These are phyloP conservation scores for Aspergillus quadrilineatus DNA, from an alignment of 2,329 filamentous ascomycete species.

Conservation along the genomic window DNA sequence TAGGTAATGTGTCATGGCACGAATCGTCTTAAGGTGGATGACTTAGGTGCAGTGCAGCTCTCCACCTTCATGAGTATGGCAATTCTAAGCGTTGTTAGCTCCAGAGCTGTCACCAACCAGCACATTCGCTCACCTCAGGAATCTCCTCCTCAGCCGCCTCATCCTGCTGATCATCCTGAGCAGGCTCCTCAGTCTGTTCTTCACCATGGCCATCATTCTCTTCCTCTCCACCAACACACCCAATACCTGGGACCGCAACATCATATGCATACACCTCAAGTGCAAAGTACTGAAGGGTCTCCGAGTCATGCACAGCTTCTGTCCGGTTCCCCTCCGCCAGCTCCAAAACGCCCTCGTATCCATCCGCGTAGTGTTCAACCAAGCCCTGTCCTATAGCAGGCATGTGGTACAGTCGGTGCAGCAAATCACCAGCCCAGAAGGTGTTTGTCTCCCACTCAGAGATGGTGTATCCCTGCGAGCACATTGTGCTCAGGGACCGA, in stretches of 20 bases:
- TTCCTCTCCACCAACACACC: constrained; percentile 52
- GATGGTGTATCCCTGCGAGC: constrained; percentile 63
- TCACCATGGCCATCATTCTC: constrained; percentile 7
- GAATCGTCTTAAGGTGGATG: too few relatives aligned
- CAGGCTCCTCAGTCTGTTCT: not conserved
- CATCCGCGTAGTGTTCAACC: constrained; percentile 63
- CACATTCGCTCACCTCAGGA: constrained; percentile 27
- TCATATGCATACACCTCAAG: constrained; percentile 65
- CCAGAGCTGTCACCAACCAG: not conserved
- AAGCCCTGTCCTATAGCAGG: constrained; percentile 58
- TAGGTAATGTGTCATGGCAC: too few relatives aligned
- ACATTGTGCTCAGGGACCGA: constrained; percentile 59
- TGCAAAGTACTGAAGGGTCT: constrained; percentile 67
- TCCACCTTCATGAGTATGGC: constrained; percentile 45
- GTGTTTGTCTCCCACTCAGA: constrained; percentile 56
- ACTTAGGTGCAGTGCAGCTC: constrained; percentile 39
- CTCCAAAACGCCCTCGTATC: constrained; percentile 55
- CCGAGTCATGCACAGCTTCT: constrained; percentile 57
- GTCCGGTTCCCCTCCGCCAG: constrained; percentile 53
- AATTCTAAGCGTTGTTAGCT: constrained; percentile 30
- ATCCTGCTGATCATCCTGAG: constrained; percentile 12
- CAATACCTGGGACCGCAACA: constrained; percentile 61
- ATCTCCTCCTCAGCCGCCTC: constrained; percentile 19
- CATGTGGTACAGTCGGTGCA: constrained; percentile 67
- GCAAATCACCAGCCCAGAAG: constrained; percentile 65